Conservation (phyloP, 2,329 filamentous ascomycete genomes). For the Pseudogymnoascus sp. region DNA sequence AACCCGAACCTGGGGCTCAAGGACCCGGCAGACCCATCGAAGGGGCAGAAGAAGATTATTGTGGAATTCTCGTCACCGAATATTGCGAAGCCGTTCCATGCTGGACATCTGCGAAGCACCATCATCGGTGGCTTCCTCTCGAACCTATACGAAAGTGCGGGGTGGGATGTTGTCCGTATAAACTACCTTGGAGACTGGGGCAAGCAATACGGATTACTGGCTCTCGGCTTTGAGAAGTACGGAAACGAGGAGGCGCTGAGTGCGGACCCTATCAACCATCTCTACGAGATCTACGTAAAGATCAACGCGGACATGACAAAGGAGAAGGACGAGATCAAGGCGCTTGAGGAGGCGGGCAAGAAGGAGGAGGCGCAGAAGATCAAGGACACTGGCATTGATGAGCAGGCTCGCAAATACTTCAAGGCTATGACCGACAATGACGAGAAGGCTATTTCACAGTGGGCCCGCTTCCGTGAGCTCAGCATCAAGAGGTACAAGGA, state of each 20-base stretch:
- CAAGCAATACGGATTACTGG: constrained; percentile 60
- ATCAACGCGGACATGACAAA: constrained; percentile 56
- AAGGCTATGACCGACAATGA: constrained; percentile 64
- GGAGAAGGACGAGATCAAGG: constrained; percentile 58
- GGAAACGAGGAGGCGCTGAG: constrained; percentile 63
- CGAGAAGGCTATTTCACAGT: constrained; percentile 48
- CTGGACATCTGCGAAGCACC: constrained; percentile 65
- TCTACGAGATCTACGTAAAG: constrained; percentile 74
- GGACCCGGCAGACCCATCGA: constrained; percentile 50
- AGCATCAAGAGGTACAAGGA: constrained; percentile 59
- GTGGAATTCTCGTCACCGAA: constrained; percentile 82
- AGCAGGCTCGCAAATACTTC: constrained; percentile 67
- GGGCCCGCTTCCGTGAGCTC: constrained; percentile 57
- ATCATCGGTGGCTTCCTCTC: constrained; percentile 67
- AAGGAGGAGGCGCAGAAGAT: constrained; percentile 40
- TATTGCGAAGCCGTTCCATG: constrained; percentile 76
- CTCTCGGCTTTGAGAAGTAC: constrained; percentile 66
- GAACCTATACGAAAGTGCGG: constrained; percentile 58
- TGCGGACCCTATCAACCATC: constrained; percentile 69
- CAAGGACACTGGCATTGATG: constrained; percentile 53
- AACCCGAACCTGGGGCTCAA: constrained; percentile 51
- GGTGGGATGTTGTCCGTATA: constrained; percentile 62
- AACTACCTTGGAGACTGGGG: constrained; percentile 79
- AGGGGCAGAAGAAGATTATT: constrained; percentile 45
- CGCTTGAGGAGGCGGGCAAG: constrained; percentile 34